A percentile compares a stretch with the other conserved stretches of the same genome.
Evolutionary conservation across 441 rosid species (phyloP).

Genomic region (Gossypium aridum): DNA sequence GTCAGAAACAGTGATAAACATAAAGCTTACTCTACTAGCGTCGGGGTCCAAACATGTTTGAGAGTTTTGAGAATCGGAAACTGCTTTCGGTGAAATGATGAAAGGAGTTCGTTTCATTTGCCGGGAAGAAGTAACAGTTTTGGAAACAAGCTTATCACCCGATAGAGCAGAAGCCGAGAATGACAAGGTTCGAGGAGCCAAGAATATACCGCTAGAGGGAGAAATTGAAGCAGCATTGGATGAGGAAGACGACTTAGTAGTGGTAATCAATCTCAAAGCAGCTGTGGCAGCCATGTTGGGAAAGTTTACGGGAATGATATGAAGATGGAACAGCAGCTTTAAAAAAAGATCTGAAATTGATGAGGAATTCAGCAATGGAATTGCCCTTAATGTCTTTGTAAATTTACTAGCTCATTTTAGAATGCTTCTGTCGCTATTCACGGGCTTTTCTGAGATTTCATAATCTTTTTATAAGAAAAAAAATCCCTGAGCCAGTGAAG

Average conservation of each 20-base stretch:
- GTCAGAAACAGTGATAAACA: background rate
- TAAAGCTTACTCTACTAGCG: constrained; percentile 71
- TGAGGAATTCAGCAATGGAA: background rate
- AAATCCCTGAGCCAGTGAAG: constrained; percentile 12
- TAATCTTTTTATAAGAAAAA: background rate
- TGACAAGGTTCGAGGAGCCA: constrained; percentile 26
- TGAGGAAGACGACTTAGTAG: constrained; percentile 19
- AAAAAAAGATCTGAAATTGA: constrained; percentile 12
- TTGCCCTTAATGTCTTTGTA: no score
- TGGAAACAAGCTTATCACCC: constrained; percentile 45
- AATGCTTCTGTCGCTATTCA: no score
- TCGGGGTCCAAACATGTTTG: constrained; percentile 97
- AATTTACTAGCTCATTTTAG: no score
- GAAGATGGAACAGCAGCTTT: constrained; percentile 6
- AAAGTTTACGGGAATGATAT: no score
- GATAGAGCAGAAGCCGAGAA: constrained; percentile 53
- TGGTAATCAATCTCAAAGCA: constrained; percentile 27
- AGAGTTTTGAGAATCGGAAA: constrained; percentile 79
- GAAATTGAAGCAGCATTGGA: constrained; percentile 18
- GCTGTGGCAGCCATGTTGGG: constrained; percentile 58
- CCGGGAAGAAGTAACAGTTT: constrained; percentile 14
- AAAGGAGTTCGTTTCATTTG: constrained; percentile 27
- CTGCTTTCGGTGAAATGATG: constrained; percentile 71
- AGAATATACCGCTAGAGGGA: constrained; percentile 14
- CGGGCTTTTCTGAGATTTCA: background rate